These are phyloP conservation scores for Apodospora peruviana DNA, from an alignment of 495 filamentous ascomycete genomes.

Conservation along the genomic window DNA sequence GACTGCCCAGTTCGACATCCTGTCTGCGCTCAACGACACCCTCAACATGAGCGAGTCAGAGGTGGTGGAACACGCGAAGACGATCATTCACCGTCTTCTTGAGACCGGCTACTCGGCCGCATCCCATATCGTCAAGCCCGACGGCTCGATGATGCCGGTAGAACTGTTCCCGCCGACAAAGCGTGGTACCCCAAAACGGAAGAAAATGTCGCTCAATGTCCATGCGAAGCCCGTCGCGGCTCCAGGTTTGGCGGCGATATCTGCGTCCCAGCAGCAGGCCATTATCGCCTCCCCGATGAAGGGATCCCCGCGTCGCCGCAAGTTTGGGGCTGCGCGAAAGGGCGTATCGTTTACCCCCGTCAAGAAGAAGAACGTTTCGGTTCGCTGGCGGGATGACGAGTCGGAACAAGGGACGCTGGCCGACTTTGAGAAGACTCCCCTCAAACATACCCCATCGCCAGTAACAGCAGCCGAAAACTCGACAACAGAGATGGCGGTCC, in stretches of 20 bases:
- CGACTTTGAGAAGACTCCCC: constrained; percentile 84
- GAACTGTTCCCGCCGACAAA: constrained; percentile 63
- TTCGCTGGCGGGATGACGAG: constrained; percentile 91
- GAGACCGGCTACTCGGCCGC: constrained; percentile 64
- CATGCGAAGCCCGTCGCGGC: constrained; percentile 27
- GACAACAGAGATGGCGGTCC: constrained; percentile 20
- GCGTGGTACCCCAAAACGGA: constrained; percentile 67
- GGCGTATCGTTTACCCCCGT: constrained; percentile 70
- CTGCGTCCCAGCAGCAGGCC: constrained; percentile 33
- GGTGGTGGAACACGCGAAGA: constrained; percentile 72
- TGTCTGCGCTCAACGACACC: constrained; percentile 73
- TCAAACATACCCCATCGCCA: constrained; percentile 52
- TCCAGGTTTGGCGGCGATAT: constrained; percentile 30
- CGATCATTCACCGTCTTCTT: constrained; percentile 73
- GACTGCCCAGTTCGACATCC: constrained; percentile 85
- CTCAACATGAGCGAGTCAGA: constrained; percentile 76
- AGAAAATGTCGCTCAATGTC: constrained; percentile 50
- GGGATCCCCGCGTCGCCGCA: constrained; percentile 75
- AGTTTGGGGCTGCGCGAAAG: constrained; percentile 64
- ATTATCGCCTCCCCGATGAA: constrained; percentile 49
- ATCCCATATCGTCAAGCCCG: constrained; percentile 84
- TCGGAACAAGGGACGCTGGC: constrained; percentile 71
- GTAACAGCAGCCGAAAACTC: constrained; percentile 31
- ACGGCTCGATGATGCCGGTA: constrained; percentile 61
- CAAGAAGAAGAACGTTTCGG: constrained; percentile 82